Percentiles rank a stretch among this genome's conserved stretches.
phyloP scores from a whole-genome alignment of 2,329 filamentous ascomycete genomes.

The Metarhizium robertsii region DNA sequence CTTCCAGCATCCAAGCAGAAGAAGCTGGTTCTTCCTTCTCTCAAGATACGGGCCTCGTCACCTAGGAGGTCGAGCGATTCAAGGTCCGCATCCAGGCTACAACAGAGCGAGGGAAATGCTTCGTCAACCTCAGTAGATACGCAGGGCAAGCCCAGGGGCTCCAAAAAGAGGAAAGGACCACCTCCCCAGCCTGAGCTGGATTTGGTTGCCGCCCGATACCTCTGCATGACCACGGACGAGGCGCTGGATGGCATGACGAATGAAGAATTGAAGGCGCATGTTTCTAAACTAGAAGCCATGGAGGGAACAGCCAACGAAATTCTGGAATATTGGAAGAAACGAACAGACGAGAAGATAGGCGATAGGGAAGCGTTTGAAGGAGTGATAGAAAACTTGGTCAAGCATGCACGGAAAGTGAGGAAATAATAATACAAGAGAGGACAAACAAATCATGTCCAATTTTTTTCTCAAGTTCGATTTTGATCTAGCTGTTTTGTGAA shows the following conservation, averaged over 20 bases:
- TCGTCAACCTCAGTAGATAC: conserved; percentile 52
- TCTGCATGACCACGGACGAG: conserved; percentile 78
- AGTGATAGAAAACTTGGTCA: conserved; percentile 93
- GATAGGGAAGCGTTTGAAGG: conserved; percentile 93
- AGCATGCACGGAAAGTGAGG: conserved; percentile 76
- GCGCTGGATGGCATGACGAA: conserved; percentile 73
- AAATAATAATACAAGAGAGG: conserved; percentile 47
- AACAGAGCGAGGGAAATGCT: conserved; percentile 39
- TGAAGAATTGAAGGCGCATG: conserved; percentile 63
- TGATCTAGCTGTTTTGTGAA: conserved; percentile 11
- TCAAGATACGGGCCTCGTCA: conserved; percentile 57
- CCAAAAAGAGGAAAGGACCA: conserved; percentile 44
- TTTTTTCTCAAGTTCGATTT: conserved; percentile 9
- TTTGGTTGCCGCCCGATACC: conserved; percentile 63
- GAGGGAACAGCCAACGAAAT: conserved; percentile 65
- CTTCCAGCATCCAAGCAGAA: conserved; percentile 96
- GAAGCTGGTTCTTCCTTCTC: conserved; percentile 86
- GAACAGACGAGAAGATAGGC: conserved; percentile 75
- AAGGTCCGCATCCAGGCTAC: conserved; percentile 35
- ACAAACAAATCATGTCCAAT: conserved; percentile 4
- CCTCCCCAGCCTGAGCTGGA: conserved; percentile 68
- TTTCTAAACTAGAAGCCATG: conserved; percentile 58
- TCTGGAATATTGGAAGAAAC: conserved; percentile 80
- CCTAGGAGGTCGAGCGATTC: conserved; percentile 47
- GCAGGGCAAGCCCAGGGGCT: conserved; percentile 40